A percentile compares a stretch with the other conserved stretches of the same genome.
These are phyloP conservation scores for Cordyceps sp. DNA, from an alignment of 2,329 filamentous ascomycete species.

Conservation along the genomic window DNA sequence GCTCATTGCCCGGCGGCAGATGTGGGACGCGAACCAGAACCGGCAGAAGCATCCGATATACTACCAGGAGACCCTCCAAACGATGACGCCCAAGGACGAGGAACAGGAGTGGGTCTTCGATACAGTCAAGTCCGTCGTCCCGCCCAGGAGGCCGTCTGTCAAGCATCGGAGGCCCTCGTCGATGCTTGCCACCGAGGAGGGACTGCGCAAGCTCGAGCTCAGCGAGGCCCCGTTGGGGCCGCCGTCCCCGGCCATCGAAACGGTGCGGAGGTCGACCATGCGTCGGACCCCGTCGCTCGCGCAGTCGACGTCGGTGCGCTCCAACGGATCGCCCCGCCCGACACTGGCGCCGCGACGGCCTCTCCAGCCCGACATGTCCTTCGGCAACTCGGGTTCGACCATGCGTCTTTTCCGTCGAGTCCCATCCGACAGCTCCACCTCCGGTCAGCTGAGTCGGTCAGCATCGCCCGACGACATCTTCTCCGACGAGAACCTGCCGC, in stretches of 20 bases:
- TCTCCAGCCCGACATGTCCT: conserved; percentile 76
- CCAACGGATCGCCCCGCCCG: conserved; percentile 25
- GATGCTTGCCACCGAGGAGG: conserved; percentile 41
- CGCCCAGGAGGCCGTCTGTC: conserved; percentile 34
- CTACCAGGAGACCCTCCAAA: conserved; percentile 82
- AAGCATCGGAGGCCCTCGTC: conserved; percentile 39
- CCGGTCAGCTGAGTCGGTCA: conserved; percentile 19
- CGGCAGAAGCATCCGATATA: conserved; percentile 59
- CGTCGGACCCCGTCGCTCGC: conserved; percentile 28
- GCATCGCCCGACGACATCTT: conserved; percentile 23
- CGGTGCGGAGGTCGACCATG: conserved; percentile 44
- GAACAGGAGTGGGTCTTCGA: conserved; percentile 92
- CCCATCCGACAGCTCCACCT: conserved; percentile 46
- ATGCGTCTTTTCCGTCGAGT: conserved; percentile 84
- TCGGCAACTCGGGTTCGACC: conserved; percentile 84
- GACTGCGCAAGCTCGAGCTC: conserved; percentile 41
- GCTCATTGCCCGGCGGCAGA: conserved; percentile 66
- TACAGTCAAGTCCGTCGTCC: conserved; percentile 60
- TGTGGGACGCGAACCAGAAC: conserved; percentile 61
- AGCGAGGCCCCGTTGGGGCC: conserved; percentile 43
- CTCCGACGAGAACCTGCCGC: conserved; percentile 49
- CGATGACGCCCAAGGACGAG: conserved; percentile 48
- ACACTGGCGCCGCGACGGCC: conserved; percentile 50
- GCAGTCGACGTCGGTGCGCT: conserved; percentile 13
- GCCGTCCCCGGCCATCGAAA: conserved; percentile 33